Evolutionary conservation across 345 rosid genomes (phyloP), one percentile per base, ranked within the genome.

Genomic region (Hibiscus mutabilis): DNA sequence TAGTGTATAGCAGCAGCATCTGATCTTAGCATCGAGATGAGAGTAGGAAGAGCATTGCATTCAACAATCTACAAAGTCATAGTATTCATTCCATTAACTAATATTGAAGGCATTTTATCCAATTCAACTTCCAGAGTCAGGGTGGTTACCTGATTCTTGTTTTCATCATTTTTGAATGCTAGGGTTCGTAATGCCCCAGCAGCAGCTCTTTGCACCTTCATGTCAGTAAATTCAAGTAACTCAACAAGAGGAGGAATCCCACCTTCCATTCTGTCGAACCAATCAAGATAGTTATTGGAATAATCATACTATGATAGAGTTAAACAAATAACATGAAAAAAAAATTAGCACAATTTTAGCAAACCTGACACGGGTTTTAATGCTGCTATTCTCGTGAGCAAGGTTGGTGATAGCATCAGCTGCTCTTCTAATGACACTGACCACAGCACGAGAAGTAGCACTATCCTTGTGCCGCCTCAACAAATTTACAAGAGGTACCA

Each of bases 341-440:
- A 66, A 51, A 69, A 44, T 67, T 37, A 27, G 29, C 58, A 68
- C 46, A 27, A 74, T 60, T 60, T 13, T 4, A 74, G 82, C 90
- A 95, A 63, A 63, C 99, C 98, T 95, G 75, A 92, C 98, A 80
- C 90, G 94, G 58, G 91, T 89, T 84, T 95, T 95, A 69, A 95
- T 95, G 81, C 82, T 89, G 86, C 96, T 92, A 72, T 95, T 95
- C 82, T 95, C 97, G 37, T 95, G 97, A 80, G 98, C 99, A 72
- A 95, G 97, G 79, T 95, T 95, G 71, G 98, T 95, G 77, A 95
- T 86, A 60, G 99, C 97, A 89, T 95, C 99, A 31, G 99, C 97
- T 0, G 99, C 94, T 84, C 99, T 80, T 85, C 98, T 88, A 79
- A 92, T 85, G 70, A 90, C 92, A 83, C 99, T 90, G 78, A 83